phyloP scores from a whole-genome alignment of 176 grass and related monocot species.

The bread wheat (Triticum aestivum) region DNA sequence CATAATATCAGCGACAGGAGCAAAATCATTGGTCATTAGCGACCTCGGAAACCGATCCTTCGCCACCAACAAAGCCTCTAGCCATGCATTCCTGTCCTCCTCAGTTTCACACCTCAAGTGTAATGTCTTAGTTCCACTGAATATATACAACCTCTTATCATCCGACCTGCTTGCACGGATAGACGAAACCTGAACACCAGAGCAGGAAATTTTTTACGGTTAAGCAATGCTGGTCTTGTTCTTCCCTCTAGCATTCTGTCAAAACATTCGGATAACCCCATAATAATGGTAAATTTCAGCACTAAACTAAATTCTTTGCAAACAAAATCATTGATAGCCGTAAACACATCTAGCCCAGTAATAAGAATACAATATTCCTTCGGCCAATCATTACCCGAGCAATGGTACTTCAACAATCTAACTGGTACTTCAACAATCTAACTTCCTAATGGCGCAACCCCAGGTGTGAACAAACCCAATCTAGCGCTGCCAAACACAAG shows the following conservation, averaged over 20 bases:
- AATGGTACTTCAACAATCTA: slow-evolving; percentile 28
- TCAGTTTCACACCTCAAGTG: slow-evolving; percentile 82
- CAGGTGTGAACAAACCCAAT: slow-evolving; percentile 18
- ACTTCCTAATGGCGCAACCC: slow-evolving; percentile 6
- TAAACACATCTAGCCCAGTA: slow-evolving; percentile 25
- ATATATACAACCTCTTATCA: slow-evolving; percentile 98
- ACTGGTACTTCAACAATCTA: slow-evolving; percentile 16
- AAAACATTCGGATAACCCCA: slow-evolving; percentile 7
- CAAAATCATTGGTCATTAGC: slow-evolving; percentile 53
- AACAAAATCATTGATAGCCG: neutral
- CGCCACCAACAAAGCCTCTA: slow-evolving; percentile 61
- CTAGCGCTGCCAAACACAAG: slow-evolving; percentile 3
- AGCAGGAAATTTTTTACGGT: slow-evolving; percentile 16
- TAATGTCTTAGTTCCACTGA: slow-evolving; percentile 86
- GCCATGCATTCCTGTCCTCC: slow-evolving; percentile 76
- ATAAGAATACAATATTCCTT: slow-evolving; percentile 29
- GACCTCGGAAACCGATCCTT: slow-evolving; percentile 72
- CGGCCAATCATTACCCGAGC: slow-evolving; percentile 42
- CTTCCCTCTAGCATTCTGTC: slow-evolving; percentile 16
- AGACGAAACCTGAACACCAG: slow-evolving; percentile 75
- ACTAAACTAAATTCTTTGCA: neutral
- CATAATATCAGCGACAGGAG: slow-evolving; percentile 47
- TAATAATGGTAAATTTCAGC: neutral
- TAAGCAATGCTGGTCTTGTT: slow-evolving; percentile 8
- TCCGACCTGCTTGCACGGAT: slow-evolving; percentile 95